Percentiles rank a stretch among this genome's conserved stretches.
These are phyloP conservation scores for Camellia oleifera DNA, from an alignment of 179 eudicot genomes.

Conservation along the genomic window DNA sequence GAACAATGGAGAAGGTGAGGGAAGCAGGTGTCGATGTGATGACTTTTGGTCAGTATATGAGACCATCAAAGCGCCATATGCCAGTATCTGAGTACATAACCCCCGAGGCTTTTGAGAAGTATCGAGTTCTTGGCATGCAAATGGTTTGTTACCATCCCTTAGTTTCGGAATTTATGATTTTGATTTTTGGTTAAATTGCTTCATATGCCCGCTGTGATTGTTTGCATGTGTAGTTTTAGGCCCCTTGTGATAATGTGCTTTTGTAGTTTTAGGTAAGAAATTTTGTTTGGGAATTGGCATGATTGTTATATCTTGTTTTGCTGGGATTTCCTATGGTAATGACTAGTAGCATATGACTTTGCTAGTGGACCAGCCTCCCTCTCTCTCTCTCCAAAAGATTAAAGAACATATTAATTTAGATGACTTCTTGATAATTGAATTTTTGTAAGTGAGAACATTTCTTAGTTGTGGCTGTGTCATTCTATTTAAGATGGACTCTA, in stretches of 20 bases:
- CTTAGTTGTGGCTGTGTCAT: background rate
- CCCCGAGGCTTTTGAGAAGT: conserved; percentile 87
- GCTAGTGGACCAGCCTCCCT: background rate
- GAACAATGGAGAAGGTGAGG: conserved; percentile 96
- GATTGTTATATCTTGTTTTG: background rate
- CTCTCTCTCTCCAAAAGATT: background rate
- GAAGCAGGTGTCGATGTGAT: conserved; percentile 98
- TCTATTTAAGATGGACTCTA: background rate
- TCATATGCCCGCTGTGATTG: background rate
- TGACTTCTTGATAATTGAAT: background rate
- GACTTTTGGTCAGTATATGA: conserved; percentile 97
- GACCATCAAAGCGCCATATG: conserved; percentile 97
- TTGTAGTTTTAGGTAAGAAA: background rate
- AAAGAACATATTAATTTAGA: background rate
- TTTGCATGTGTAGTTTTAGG: no score
- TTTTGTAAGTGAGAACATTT: background rate
- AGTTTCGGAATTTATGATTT: background rate
- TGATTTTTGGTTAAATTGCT: background rate
- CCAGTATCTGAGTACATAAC: conserved; percentile 87
- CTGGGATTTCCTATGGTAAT: background rate
- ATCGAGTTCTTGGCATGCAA: conserved; percentile 79
- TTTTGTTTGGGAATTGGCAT: background rate
- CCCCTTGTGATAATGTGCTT: no score
- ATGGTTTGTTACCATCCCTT: conserved; percentile 54
- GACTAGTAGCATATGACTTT: background rate